phyloP scores from a whole-genome alignment of 2,329 filamentous ascomycete genomes.

The Didymella pinodella region DNA sequence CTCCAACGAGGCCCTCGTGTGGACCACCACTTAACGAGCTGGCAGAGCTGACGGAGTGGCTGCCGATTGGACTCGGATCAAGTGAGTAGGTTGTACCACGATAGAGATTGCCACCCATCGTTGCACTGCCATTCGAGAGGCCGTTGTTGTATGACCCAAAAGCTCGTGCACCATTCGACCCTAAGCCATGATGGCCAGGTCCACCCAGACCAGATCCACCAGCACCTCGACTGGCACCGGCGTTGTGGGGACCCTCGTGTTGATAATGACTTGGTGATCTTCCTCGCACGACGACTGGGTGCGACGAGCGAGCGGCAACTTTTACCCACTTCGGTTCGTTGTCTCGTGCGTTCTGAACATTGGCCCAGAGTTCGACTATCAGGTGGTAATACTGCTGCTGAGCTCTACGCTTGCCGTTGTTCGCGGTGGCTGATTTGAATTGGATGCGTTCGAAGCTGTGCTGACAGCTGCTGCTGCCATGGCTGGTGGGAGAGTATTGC shows the following conservation, averaged over 20 bases:
- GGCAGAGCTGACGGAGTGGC: conserved; percentile 56
- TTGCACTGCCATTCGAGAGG: conserved; percentile 41
- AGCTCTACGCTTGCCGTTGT: conserved; percentile 89
- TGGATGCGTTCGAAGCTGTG: conserved; percentile 87
- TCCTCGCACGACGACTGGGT: conserved; percentile 53
- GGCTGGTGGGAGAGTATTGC: conserved; percentile 46
- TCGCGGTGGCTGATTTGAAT: conserved; percentile 92
- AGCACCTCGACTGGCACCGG: conserved; percentile 44
- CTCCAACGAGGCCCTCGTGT: conserved; percentile 53
- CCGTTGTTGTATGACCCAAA: conserved; percentile 47
- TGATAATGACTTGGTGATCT: conserved; percentile 55
- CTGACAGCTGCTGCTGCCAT: conserved; percentile 51
- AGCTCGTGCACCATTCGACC: conserved; percentile 66
- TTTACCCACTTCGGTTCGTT: conserved; percentile 47
- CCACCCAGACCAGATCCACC: conserved; percentile 44
- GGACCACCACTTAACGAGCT: conserved; percentile 52
- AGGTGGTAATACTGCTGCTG: conserved; percentile 93
- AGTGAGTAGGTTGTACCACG: conserved; percentile 49
- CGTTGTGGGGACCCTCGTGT: conserved; percentile 56
- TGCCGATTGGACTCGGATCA: conserved; percentile 51
- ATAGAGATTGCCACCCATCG: conserved; percentile 46
- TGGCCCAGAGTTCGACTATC: conserved; percentile 71
- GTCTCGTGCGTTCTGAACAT: conserved; percentile 45
- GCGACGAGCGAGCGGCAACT: conserved; percentile 46
- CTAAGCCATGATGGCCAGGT: conserved; percentile 65